Evolutionary conservation across 2,329 filamentous ascomycete species (phyloP), one percentile per base, ranked within the genome.

Genomic region (Aspergillus bombycis): DNA sequence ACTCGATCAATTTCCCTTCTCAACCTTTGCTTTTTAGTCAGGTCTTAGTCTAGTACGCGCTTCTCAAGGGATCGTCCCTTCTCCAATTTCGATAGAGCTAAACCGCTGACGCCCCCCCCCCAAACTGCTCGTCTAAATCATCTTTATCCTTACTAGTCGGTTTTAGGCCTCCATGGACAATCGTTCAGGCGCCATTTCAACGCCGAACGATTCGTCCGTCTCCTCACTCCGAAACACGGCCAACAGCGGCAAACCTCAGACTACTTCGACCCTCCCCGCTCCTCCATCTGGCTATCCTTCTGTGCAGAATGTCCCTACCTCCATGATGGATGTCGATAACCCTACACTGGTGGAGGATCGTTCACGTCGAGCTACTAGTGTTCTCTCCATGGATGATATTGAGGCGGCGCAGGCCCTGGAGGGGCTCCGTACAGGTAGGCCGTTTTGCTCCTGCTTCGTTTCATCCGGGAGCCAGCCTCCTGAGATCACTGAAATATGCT

Each of bases 401-500:
- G 80, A 83, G 68, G 91, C 91, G 28, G 91, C 91, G 34, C 90
- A 93, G 77, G 91, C 91, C 9, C 80, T 94, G 16, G 90, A 91
- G 56, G 89, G 92, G 69, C 82, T 94, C 64, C 85, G 89, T 78
- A 88, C 90, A 71, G 90, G 91, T 93, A 81, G 74, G 84, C 63
- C 30, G 23, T 36, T 30, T 45, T 52, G 32, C 52, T 12, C 32
- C 19, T 28, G 9, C 54, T 30, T 61, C 21, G 19, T 55, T 26
- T 38, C n/a, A 48, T 26, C 30, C 26, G 14, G 26, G 26, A 19
- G 14, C 9, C 3, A 23, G 19, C 32, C 28, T 30, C 26, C 10
- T 23, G 34, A 21, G 23, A 36, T 38, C 16, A 5, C 9, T 16
- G 1, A 55, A 55, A 14, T 36, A 38, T 55, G n/a, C 52, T 55